These are phyloP conservation scores for Tetratostichococcus sp. DNA, from an alignment of 139 green algal genomes.

Conservation along the genomic window DNA sequence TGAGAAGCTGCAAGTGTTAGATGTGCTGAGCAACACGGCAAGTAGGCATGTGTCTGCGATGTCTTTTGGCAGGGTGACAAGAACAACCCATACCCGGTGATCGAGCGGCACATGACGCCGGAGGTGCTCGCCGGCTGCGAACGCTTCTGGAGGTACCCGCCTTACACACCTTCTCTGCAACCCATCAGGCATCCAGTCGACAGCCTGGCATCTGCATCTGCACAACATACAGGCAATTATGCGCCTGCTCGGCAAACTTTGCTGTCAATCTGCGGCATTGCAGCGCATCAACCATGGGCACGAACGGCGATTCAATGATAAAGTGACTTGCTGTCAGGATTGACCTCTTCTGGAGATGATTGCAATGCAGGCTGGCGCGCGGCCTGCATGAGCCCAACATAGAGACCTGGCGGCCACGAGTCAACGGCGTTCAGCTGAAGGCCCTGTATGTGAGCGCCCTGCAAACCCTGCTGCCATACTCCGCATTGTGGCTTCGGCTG, in stretches of 20 bases:
- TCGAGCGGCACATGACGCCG: constrained; percentile 38
- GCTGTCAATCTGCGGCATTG: too few species aligned
- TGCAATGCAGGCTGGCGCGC: constrained; percentile 8
- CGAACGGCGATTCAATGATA: too few species aligned
- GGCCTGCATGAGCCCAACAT: constrained; percentile 26
- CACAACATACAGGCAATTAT: too few species aligned
- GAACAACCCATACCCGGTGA: constrained; percentile 29
- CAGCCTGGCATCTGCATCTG: too few species aligned
- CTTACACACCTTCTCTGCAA: neutral
- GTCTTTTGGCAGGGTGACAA: constrained; percentile 20
- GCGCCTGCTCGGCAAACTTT: too few species aligned
- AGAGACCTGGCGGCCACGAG: constrained; percentile 58
- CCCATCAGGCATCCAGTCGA: neutral
- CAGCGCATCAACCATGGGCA: too few species aligned
- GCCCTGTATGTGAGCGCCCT: constrained; percentile 12
- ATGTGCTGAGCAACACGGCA: too few species aligned
- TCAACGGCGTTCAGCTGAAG: constrained; percentile 59
- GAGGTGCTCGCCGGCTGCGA: constrained; percentile 29
- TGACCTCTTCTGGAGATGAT: neutral
- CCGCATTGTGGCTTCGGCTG: neutral
- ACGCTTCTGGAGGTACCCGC: constrained; percentile 40
- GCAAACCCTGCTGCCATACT: neutral
- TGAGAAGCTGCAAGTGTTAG: too few species aligned
- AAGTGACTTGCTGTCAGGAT: too few species aligned
- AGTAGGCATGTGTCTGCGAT: too few species aligned